phyloP scores from a whole-genome alignment of 495 filamentous ascomycete genomes.

The Xylaria longipes region DNA sequence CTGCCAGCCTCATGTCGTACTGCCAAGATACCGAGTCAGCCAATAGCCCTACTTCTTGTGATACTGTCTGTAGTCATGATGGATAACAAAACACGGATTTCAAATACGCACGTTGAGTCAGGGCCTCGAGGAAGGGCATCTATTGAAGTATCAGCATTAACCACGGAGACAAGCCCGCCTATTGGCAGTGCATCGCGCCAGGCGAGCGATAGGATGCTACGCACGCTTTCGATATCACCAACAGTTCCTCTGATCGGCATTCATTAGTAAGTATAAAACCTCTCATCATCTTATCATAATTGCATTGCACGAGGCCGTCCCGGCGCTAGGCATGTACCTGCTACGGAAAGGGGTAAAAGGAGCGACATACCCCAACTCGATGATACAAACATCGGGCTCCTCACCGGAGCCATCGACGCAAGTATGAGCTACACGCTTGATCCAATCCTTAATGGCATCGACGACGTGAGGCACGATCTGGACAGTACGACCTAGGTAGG shows the following conservation, averaged over 20 bases:
- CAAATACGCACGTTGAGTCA: slow-evolving; percentile 62
- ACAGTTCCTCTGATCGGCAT: slow-evolving; percentile 42
- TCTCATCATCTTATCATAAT: background rate
- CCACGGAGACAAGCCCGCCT: background rate
- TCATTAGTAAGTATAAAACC: background rate
- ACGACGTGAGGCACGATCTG: slow-evolving; percentile 94
- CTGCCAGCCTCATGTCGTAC: slow-evolving; percentile 72
- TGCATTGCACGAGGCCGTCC: background rate
- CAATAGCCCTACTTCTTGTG: background rate
- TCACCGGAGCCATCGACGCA: slow-evolving; percentile 85
- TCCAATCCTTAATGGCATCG: slow-evolving; percentile 90
- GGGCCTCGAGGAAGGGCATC: slow-evolving; percentile 85
- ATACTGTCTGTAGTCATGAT: background rate
- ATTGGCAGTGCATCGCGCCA: too few species aligned
- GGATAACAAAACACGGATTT: background rate
- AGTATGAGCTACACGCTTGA: slow-evolving; percentile 82
- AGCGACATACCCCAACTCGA: slow-evolving; percentile 26
- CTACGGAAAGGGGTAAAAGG: background rate
- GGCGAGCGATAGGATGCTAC: background rate
- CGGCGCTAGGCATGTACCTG: background rate
- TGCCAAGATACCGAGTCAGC: background rate
- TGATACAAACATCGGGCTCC: slow-evolving; percentile 92
- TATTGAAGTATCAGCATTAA: slow-evolving; percentile 9
- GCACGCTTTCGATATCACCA: slow-evolving; percentile 80
- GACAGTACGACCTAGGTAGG: slow-evolving; percentile 91